A percentile compares a stretch with the other conserved stretches of the same genome.
These are phyloP conservation scores for Sugiyamaella qingdaonensis DNA, from an alignment of 805 yeast genomes.

Conservation along the genomic window DNA sequence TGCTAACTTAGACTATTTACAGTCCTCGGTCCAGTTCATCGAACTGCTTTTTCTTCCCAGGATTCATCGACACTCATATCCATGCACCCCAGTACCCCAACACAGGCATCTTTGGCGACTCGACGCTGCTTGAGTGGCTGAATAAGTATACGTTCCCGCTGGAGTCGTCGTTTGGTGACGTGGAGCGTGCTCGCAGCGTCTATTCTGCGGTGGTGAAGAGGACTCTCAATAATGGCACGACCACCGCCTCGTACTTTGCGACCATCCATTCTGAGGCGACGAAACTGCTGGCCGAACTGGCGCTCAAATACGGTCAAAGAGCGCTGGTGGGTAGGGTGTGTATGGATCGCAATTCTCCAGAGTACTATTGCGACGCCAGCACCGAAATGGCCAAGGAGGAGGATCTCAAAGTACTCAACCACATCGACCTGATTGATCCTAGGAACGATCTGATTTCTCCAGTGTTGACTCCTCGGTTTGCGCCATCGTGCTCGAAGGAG, in stretches of 20 bases:
- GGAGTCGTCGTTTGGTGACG: conserved; percentile 62
- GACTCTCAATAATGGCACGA: conserved; percentile 78
- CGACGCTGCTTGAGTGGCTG: conserved; percentile 88
- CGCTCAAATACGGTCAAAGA: conserved; percentile 68
- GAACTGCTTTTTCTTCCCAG: conserved; percentile 66
- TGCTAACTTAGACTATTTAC: conserved; percentile 2
- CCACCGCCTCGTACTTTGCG: conserved; percentile 88
- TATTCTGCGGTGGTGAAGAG: conserved; percentile 64
- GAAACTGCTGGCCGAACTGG: conserved; percentile 67
- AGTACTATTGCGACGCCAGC: conserved; percentile 55
- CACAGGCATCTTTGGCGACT: conserved; percentile 75
- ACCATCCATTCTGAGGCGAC: conserved; percentile 79
- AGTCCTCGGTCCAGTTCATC: neutral
- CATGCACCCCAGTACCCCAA: conserved; percentile 86
- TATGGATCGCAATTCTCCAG: conserved; percentile 82
- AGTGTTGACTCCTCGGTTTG: conserved; percentile 88
- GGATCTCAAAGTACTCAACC: conserved; percentile 54
- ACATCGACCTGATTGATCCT: conserved; percentile 54
- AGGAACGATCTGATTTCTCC: conserved; percentile 55
- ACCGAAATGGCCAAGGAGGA: conserved; percentile 50
- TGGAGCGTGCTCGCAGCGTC: conserved; percentile 52
- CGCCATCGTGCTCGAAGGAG: conserved; percentile 73
- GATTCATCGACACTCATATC: conserved; percentile 77
- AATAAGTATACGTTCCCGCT: conserved; percentile 83
- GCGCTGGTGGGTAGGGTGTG: conserved; percentile 92